phyloP scores from a whole-genome alignment of 2,329 filamentous ascomycete genomes.

The Apiospora malaysiana region DNA sequence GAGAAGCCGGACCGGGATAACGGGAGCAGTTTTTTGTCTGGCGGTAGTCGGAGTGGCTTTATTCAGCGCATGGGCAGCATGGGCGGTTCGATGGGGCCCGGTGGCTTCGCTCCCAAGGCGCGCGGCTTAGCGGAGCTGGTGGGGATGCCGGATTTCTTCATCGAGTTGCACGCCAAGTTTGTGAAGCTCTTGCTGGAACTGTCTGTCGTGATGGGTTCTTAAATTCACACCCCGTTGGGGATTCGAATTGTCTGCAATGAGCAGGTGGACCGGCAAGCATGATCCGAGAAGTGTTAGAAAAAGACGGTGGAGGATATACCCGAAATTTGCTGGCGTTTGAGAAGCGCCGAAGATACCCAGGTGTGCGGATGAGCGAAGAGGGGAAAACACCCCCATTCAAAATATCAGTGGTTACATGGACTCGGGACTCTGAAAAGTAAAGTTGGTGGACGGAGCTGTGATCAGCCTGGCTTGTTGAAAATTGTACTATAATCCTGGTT shows the following conservation, averaged over 20 bases:
- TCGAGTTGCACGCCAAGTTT: conserved; percentile 69
- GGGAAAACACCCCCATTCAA: neutral
- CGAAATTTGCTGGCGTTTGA: conserved; percentile 10
- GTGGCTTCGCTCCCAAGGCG: conserved; percentile 61
- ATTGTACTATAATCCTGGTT: neutral
- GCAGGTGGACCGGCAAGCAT: neutral
- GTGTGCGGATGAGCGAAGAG: conserved; percentile 8
- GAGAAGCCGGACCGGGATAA: conserved; percentile 35
- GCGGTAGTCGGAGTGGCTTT: conserved; percentile 54
- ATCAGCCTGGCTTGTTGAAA: neutral
- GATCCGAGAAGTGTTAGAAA: neutral
- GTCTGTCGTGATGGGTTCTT: conserved; percentile 59
- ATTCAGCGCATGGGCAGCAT: conserved; percentile 45
- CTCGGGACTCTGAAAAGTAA: neutral
- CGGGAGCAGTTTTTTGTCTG: conserved; percentile 62
- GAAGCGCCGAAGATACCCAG: conserved; percentile 19
- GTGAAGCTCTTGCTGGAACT: conserved; percentile 67
- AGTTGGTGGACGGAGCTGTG: neutral
- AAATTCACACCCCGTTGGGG: neutral
- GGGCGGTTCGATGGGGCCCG: conserved; percentile 56
- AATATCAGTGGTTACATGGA: neutral
- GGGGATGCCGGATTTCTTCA: conserved; percentile 71
- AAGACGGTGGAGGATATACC: conserved; percentile 19
- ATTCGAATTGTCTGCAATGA: neutral
- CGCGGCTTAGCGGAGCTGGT: conserved; percentile 70